phyloP scores from a whole-genome alignment of 1,139 yeast species.

The Arxiozyma slooffiae region DNA sequence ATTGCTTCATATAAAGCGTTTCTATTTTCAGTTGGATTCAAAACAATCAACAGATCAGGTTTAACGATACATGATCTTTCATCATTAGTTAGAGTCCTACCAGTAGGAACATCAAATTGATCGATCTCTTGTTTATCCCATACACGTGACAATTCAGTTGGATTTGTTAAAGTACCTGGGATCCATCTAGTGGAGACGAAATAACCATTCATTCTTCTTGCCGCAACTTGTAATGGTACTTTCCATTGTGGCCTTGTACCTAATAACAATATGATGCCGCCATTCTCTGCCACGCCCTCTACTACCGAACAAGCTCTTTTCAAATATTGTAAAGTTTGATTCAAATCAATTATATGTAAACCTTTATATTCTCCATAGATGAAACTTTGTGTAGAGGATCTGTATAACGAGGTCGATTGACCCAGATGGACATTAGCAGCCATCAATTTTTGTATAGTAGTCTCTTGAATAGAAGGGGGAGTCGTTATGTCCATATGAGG shows the following conservation, averaged over 20 bases:
- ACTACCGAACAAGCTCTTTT: slow-evolving; percentile 73
- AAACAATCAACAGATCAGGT: slow-evolving; percentile 79
- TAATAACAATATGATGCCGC: slow-evolving; percentile 75
- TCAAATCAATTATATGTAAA: slow-evolving; percentile 78
- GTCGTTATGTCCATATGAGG: slow-evolving; percentile 58
- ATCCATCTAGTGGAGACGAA: slow-evolving; percentile 84
- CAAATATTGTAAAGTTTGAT: slow-evolving; percentile 65
- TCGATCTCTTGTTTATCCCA: slow-evolving; percentile 61
- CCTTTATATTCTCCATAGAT: slow-evolving; percentile 84
- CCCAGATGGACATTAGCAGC: slow-evolving; percentile 96
- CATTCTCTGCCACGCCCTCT: slow-evolving; percentile 70
- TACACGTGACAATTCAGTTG: slow-evolving; percentile 53
- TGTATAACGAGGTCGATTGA: slow-evolving; percentile 69
- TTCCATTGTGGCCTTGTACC: slow-evolving; percentile 79
- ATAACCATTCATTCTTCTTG: slow-evolving; percentile 66
- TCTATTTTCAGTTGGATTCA: slow-evolving; percentile 84
- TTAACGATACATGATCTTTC: slow-evolving; percentile 45
- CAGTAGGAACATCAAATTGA: slow-evolving; percentile 52
- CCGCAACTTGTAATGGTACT: slow-evolving; percentile 68
- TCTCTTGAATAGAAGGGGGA: slow-evolving; percentile 46
- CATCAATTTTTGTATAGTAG: slow-evolving; percentile 58
- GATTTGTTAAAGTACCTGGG: slow-evolving; percentile 89
- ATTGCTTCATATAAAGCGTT: slow-evolving; percentile 76
- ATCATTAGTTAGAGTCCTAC: slow-evolving; percentile 42
- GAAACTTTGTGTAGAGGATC: slow-evolving; percentile 81